Conservation (phyloP, 2,329 filamentous ascomycete genomes). For the Fonsecaea erecta region DNA sequence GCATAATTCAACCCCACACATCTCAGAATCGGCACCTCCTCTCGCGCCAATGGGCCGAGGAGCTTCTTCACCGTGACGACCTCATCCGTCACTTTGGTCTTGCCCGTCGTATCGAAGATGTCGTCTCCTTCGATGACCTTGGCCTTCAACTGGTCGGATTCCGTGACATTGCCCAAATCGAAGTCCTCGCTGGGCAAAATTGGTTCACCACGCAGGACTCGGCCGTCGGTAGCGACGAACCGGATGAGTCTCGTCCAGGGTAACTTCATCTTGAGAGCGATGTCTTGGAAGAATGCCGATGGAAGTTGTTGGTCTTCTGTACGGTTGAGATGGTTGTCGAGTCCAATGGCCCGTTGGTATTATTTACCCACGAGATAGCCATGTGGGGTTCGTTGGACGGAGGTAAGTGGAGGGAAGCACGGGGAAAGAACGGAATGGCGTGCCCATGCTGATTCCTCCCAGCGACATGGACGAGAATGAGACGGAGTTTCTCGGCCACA, state of each 20-base stretch:
- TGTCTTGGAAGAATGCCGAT: not conserved
- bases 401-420: conserved; percentile 1
- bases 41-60: conserved; percentile 56
- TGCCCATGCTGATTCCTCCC: not conserved
- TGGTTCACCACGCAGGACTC: conserved; percentile 58
- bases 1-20: conserved; percentile 55
- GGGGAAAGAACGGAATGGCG: conserved; percentile 24
- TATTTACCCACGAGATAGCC: not conserved
- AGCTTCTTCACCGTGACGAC: conserved; percentile 59
- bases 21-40: conserved; percentile 61
- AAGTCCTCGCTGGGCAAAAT: conserved; percentile 49
- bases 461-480: not conserved
- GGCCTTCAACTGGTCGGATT: conserved; percentile 56
- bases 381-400: not conserved
- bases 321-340: not conserved
- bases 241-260: conserved; percentile 61
- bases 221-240: conserved; percentile 58
- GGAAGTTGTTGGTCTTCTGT: not conserved
- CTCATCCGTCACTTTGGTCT: conserved; percentile 55
- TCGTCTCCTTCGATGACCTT: conserved; percentile 58
- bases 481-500: not conserved
- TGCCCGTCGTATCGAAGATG: conserved; percentile 50
- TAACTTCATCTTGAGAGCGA: conserved; percentile 19
- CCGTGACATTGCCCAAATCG: conserved; percentile 56
- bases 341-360: conserved; percentile 11